Evolutionary conservation across 495 filamentous ascomycete genomes (phyloP), one percentile per base, ranked within the genome.

Genomic region (Filosporella fistucella): DNA sequence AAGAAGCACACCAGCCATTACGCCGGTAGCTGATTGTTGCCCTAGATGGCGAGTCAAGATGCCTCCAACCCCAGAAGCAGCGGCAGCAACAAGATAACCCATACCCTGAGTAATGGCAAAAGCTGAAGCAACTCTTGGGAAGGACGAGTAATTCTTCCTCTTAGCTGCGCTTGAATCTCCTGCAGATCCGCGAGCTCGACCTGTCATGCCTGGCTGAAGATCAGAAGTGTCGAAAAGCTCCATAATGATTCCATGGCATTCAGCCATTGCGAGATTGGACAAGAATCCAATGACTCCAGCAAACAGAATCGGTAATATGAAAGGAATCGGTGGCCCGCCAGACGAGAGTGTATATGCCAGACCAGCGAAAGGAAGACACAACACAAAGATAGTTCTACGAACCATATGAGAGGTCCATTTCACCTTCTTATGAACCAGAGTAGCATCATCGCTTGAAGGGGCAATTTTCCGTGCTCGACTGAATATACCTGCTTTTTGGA

Each of bases 171-270:
- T 71, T 44, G 67, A 69, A 47, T 66, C 69, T 12, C 70, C 68
- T 41, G 70, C 61, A 32, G 65, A 63, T 25, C 72, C 55, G 39
- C 75, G 63, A 51, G 73, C 69, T 14, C 71, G 68, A 39, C 77
- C 74, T 42, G 81, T 80, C 70, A 81, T 78, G 21, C 73, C 68
- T 17, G 76, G 65, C 58, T 85, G 61, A 10, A 72, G 64, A 55
- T 89, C 86, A 17, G 82, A 86, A 5, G 81, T 84, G 60, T 90
- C 86, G 59, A 78, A 89, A 16, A 81, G 81, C 56, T 90, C 86
- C 86, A 88, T 89, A 63, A 90, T 72, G 41, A 90, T 66, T 4
- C 85, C 81, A 49, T 83, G 73, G 62, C 84, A 88, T 63, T 90
- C 86, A 9, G 85, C 77, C 33, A 89, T 81, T 23, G 82, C 85